These are phyloP conservation scores for Exophiala dermatitidis DNA, from an alignment of 2,329 filamentous ascomycete genomes.

Conservation along the genomic window DNA sequence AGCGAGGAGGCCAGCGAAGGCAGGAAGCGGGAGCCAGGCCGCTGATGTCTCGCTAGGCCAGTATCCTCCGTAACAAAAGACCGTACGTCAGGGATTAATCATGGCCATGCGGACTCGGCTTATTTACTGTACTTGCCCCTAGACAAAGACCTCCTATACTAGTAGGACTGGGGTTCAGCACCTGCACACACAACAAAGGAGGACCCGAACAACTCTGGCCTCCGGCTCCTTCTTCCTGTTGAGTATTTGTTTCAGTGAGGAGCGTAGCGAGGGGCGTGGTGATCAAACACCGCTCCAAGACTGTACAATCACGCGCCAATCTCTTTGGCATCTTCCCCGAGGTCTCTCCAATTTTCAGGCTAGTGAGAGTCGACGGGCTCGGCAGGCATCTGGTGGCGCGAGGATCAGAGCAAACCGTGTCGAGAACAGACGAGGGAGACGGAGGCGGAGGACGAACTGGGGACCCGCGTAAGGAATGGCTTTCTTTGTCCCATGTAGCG, in stretches of 20 bases:
- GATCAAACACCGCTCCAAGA: slow-evolving; percentile 18
- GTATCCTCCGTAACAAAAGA: neutral
- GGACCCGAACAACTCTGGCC: neutral
- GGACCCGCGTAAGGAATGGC: neutral
- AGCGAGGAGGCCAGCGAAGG: neutral
- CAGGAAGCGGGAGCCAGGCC: neutral
- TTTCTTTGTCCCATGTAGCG: neutral
- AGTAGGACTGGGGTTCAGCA: neutral
- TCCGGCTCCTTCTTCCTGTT: neutral
- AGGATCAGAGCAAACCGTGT: slow-evolving; percentile 3
- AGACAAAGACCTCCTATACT: no score
- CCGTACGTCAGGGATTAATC: slow-evolving; percentile 1
- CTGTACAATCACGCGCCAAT: slow-evolving; percentile 15
- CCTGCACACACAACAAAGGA: neutral
- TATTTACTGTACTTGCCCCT: no score
- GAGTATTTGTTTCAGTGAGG: slow-evolving; percentile 18
- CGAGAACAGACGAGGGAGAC: slow-evolving; percentile 2
- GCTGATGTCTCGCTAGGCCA: slow-evolving; percentile 10
- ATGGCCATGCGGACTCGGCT: neutral
- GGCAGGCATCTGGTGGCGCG: slow-evolving; percentile 1
- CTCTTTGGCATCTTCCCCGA: slow-evolving; percentile 7
- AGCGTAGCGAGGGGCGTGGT: slow-evolving; percentile 18
- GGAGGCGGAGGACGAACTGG: neutral
- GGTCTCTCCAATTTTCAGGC: slow-evolving; percentile 14
- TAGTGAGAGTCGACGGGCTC: slow-evolving; percentile 2